These are phyloP conservation scores for Kluyveromyces siamensis DNA, from an alignment of 805 yeast genomes.

Conservation along the genomic window DNA sequence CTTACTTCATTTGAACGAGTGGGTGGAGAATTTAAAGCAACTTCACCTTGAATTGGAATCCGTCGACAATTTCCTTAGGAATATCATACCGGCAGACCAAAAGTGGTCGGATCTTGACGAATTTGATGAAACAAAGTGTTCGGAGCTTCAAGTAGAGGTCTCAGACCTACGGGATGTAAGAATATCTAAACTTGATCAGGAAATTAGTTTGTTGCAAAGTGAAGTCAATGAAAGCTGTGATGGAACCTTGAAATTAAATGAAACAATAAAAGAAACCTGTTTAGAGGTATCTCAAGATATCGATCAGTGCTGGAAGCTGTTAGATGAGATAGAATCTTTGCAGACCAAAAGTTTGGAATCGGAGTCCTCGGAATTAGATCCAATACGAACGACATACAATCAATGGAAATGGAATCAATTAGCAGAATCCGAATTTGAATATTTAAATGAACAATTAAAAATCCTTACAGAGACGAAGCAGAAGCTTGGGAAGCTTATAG, in stretches of 20 bases:
- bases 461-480: conserved; percentile 5
- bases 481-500: not conserved
- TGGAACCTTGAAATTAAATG: conserved; percentile 13
- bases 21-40: conserved; percentile 14
- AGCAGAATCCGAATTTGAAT: conserved; percentile 1
- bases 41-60: conserved; percentile 27
- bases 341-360: conserved; percentile 3
- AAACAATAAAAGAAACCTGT: conserved; percentile 16
- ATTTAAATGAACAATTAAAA: conserved; percentile 5
- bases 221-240: conserved; percentile 11
- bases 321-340: conserved; percentile 12
- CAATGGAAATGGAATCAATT: conserved; percentile 4
- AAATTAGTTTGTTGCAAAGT: conserved; percentile 14
- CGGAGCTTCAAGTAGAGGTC: conserved; percentile 15
- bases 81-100: conserved; percentile 18
- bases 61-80: conserved; percentile 24
- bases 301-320: conserved; percentile 18
- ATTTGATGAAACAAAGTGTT: conserved; percentile 17
- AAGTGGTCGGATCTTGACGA: conserved; percentile 13
- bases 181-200: conserved; percentile 10
- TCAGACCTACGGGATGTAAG: conserved; percentile 12
- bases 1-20: not conserved
- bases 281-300: conserved; percentile 15
- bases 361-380: not conserved
- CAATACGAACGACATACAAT: not conserved